Conservation (phyloP, 495 filamentous ascomycete species). For the Aspergillus leporis region DNA sequence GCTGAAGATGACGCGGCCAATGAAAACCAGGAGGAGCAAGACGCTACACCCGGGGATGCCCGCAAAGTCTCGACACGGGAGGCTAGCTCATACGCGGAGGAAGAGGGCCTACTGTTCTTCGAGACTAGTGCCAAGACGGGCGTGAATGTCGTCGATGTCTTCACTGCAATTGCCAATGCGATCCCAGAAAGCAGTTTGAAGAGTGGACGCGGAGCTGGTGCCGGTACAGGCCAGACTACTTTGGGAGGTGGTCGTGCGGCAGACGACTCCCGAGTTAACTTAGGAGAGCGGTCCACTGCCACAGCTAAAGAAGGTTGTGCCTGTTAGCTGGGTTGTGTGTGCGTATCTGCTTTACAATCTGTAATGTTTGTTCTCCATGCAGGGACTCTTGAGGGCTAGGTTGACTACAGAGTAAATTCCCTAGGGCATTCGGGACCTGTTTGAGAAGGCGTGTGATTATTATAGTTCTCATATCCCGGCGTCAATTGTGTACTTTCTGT, state of each 20-base stretch:
- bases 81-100: conserved; percentile 91
- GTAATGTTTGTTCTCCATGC: conserved; percentile 13
- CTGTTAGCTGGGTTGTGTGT: conserved; percentile 55
- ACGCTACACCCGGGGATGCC: conserved; percentile 69
- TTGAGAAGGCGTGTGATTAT: neutral
- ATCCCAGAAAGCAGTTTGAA: conserved; percentile 96
- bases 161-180: conserved; percentile 96
- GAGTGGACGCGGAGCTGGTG: conserved; percentile 68
- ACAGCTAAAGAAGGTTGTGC: conserved; percentile 90
- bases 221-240: conserved; percentile 53
- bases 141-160: conserved; percentile 88
- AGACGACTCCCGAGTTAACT: conserved; percentile 47
- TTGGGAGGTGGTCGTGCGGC: conserved; percentile 39
- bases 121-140: conserved; percentile 98
- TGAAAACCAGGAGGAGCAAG: conserved; percentile 56
- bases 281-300: conserved; percentile 42
- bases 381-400: neutral
- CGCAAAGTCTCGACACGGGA: conserved; percentile 84
- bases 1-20: conserved; percentile 37
- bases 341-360: conserved; percentile 17
- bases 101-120: conserved; percentile 91
- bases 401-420: neutral
- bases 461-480: conserved; percentile 1
- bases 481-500: conserved; percentile 3
- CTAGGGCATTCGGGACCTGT: neutral